phyloP scores from a whole-genome alignment of 2,329 filamentous ascomycete genomes.

The Cladophialophora psammophila region DNA sequence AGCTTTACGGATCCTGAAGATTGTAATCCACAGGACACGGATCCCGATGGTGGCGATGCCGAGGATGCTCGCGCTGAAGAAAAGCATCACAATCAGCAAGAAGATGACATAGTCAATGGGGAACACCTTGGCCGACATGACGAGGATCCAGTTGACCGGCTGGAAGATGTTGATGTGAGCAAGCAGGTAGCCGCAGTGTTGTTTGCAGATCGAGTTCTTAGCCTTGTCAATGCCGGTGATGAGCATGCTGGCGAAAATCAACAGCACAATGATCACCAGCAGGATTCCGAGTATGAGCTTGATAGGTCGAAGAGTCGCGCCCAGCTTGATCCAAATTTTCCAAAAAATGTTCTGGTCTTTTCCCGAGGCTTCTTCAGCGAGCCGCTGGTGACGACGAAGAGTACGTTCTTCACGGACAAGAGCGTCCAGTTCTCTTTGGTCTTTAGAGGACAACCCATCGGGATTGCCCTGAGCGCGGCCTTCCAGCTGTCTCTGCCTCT shows the following conservation, averaged over 20 bases:
- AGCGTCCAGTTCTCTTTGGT: slow-evolving; percentile 85
- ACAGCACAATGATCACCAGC: slow-evolving; percentile 73
- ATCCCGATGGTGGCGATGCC: slow-evolving; percentile 89
- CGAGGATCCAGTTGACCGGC: slow-evolving; percentile 88
- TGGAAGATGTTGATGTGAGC: slow-evolving; percentile 91
- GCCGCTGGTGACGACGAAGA: slow-evolving; percentile 83
- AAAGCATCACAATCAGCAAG: slow-evolving; percentile 80
- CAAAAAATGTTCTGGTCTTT: slow-evolving; percentile 60
- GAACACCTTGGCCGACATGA: slow-evolving; percentile 81
- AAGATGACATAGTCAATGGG: slow-evolving; percentile 93
- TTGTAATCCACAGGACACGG: slow-evolving; percentile 91
- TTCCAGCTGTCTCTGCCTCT: slow-evolving; percentile 90
- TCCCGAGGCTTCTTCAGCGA: slow-evolving; percentile 82
- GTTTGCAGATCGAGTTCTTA: slow-evolving; percentile 91
- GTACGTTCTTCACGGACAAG: slow-evolving; percentile 91
- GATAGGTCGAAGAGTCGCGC: slow-evolving; percentile 83
- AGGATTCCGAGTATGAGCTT: slow-evolving; percentile 86
- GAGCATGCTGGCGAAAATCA: slow-evolving; percentile 91
- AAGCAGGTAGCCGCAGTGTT: slow-evolving; percentile 89
- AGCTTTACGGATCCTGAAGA: slow-evolving; percentile 90
- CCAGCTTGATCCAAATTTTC: slow-evolving; percentile 82
- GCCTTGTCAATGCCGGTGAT: slow-evolving; percentile 96
- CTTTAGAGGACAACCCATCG: slow-evolving; percentile 79
- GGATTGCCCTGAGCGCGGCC: slow-evolving; percentile 79
- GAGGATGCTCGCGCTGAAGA: slow-evolving; percentile 87